Percentiles rank a stretch among this genome's conserved stretches.
Evolutionary conservation across 495 filamentous ascomycete species (phyloP).

Genomic region (Aspergillus campestris): DNA sequence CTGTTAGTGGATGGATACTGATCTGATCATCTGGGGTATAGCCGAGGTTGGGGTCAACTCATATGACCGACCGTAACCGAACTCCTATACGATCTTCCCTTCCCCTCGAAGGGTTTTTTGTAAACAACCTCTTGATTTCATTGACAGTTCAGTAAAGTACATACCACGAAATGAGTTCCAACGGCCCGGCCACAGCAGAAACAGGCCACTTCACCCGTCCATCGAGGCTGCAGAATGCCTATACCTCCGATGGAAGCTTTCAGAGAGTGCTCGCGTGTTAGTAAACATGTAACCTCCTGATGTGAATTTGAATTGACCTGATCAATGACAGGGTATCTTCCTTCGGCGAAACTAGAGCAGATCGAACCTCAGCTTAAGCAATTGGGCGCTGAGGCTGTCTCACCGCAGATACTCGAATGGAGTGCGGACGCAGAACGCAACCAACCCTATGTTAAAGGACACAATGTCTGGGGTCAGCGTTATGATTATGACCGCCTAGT

Average conservation of each 20-base stretch:
- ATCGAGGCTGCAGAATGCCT: conserved; percentile 21
- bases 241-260: conserved; percentile 25
- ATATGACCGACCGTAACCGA: neutral
- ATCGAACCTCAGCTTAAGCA: conserved; percentile 16
- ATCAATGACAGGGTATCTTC: conserved; percentile 22
- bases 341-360: conserved; percentile 9
- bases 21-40: no score
- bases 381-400: conserved; percentile 28
- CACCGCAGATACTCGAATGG: conserved; percentile 24
- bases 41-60: no score
- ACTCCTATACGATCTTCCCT: neutral
- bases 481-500: conserved; percentile 32
- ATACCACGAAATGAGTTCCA: conserved; percentile 7
- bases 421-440: conserved; percentile 29
- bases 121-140: no score
- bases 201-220: conserved; percentile 26
- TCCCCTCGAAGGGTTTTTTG: conserved; percentile 16
- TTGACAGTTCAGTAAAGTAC: no score
- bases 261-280: conserved; percentile 19
- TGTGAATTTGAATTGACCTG: neutral
- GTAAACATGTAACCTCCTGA: neutral
- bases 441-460: conserved; percentile 29
- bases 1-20: no score
- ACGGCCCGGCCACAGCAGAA: conserved; percentile 23
- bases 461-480: conserved; percentile 31